Base-by-base conservation (phyloP, 2,329 filamentous ascomycete species). In the Paraconiothyrium brasiliense region DNA sequence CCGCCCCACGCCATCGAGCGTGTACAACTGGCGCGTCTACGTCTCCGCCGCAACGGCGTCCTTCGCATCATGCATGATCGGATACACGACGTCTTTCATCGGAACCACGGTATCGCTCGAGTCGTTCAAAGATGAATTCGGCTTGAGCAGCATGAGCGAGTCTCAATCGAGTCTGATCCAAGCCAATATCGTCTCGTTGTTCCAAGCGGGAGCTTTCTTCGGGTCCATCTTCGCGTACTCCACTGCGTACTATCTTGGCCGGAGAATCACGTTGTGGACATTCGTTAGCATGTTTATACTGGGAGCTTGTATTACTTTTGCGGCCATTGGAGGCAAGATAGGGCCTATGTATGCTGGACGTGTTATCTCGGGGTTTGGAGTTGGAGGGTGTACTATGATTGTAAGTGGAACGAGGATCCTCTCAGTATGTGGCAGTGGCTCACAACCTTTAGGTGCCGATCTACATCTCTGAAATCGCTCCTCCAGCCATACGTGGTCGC, bases 401-500 rank as follows among this genome's bases (percentile, higher is more conserved):
- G 24, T 48, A n/a, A 48, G 46, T 48, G 2, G 46, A 16, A 8
- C 3, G 22, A 30, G 3, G 7, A n/a, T 32, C 7, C 3, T 48
- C 7, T 16, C n/a, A 11, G 2, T 8, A 5, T 32, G 16, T 10
- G 6, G 14, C 20, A 3, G 13, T 30, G 30, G 14, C 46, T 48
- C 24, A 48, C 20, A 20, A 30, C 1, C 2, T 1, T 8, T 24
- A 48, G 50, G 34, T 41, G 2, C 50, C 50, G 2, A 54, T 54
- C 7, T 54, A 43, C 22, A 54, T 54, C 7, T 43, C 51, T 14
- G 35, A 54, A 16, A 54, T 54, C 20, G 35, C 51, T 27, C 51
- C 50, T 30, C 35, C 35, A 24, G 35, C 35, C 41, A 81, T 80
- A 66, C 84, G 88, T 63, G 89, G 88, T 13, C 84, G 86, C 35